phyloP scores from a whole-genome alignment of 495 filamentous ascomycete species.

The Penicillium atrosanguineum region DNA sequence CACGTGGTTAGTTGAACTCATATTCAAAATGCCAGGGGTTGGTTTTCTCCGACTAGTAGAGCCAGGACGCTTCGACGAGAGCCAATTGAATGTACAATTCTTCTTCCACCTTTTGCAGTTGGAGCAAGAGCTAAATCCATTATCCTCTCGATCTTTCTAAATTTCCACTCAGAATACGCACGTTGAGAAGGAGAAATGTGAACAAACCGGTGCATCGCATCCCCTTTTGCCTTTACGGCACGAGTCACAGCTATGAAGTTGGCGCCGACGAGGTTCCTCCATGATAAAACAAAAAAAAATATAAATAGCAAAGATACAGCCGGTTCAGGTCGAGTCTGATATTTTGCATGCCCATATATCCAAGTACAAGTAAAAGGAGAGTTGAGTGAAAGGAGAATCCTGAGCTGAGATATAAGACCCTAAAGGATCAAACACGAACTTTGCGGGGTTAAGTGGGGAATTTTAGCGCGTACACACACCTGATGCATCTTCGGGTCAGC shows the following conservation, averaged over 20 bases:
- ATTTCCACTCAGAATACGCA: slow-evolving; percentile 5
- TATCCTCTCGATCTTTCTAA: slow-evolving; percentile 10
- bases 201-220: slow-evolving; percentile 35
- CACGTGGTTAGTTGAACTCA: too few species aligned
- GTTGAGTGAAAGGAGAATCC: too few species aligned
- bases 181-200: background rate
- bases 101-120: slow-evolving; percentile 29
- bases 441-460: too few species aligned
- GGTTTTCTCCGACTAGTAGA: slow-evolving; percentile 6
- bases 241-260: slow-evolving; percentile 44
- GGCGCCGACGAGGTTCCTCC: slow-evolving; percentile 20
- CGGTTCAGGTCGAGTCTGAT: too few species aligned
- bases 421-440: too few species aligned
- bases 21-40: too few species aligned
- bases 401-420: too few species aligned
- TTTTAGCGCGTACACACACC: too few species aligned
- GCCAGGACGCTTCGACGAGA: slow-evolving; percentile 9
- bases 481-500: background rate
- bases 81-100: slow-evolving; percentile 33
- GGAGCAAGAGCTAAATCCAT: slow-evolving; percentile 19
- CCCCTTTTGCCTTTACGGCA: slow-evolving; percentile 45
- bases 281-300: slow-evolving; percentile 1
- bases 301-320: too few species aligned
- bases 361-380: too few species aligned
- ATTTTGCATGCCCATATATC: too few species aligned